phyloP scores from a whole-genome alignment of 2,329 filamentous ascomycete species.

The Aspergillus brasiliensis region DNA sequence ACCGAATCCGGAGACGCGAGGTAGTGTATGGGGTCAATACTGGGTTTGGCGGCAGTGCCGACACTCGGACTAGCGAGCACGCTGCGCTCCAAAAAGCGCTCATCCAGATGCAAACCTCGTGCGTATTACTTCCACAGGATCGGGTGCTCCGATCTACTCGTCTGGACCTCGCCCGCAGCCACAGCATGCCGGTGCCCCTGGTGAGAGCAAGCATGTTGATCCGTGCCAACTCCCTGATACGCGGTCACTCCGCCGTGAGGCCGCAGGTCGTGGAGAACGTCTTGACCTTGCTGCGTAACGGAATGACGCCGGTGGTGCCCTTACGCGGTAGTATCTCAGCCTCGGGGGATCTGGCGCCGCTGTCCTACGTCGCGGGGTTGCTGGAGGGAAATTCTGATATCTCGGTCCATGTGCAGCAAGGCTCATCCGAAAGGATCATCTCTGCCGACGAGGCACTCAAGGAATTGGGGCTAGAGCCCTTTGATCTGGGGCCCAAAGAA shows the following conservation, averaged over 20 bases:
- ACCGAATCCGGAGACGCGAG: too few species aligned
- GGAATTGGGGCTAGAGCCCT: slow-evolving; percentile 25
- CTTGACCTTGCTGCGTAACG: slow-evolving; percentile 10
- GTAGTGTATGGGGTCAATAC: slow-evolving; percentile 54
- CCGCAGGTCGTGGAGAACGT: background rate
- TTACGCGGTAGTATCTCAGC: slow-evolving; percentile 39
- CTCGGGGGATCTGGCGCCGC: slow-evolving; percentile 39
- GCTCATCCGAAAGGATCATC: slow-evolving; percentile 25
- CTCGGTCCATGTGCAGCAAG: slow-evolving; percentile 36
- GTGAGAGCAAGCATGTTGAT: slow-evolving; percentile 32
- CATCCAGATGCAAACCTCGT: slow-evolving; percentile 58
- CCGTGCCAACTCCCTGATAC: slow-evolving; percentile 1
- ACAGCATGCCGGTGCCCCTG: slow-evolving; percentile 53
- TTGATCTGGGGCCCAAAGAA: slow-evolving; percentile 52
- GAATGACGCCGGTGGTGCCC: slow-evolving; percentile 33
- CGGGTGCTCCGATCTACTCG: slow-evolving; percentile 44
- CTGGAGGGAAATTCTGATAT: slow-evolving; percentile 42
- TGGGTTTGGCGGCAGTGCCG: slow-evolving; percentile 67
- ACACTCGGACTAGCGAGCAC: slow-evolving; percentile 56
- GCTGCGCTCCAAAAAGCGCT: slow-evolving; percentile 57
- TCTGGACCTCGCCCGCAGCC: slow-evolving; percentile 28
- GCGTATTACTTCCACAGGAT: too few species aligned
- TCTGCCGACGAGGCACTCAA: slow-evolving; percentile 37
- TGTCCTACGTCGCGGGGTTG: slow-evolving; percentile 36
- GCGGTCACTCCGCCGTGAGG: slow-evolving; percentile 7